A percentile compares a stretch with the other conserved stretches of the same genome.
phyloP scores from a whole-genome alignment of 2,329 filamentous ascomycete genomes.

The Fusarium incarnatum region DNA sequence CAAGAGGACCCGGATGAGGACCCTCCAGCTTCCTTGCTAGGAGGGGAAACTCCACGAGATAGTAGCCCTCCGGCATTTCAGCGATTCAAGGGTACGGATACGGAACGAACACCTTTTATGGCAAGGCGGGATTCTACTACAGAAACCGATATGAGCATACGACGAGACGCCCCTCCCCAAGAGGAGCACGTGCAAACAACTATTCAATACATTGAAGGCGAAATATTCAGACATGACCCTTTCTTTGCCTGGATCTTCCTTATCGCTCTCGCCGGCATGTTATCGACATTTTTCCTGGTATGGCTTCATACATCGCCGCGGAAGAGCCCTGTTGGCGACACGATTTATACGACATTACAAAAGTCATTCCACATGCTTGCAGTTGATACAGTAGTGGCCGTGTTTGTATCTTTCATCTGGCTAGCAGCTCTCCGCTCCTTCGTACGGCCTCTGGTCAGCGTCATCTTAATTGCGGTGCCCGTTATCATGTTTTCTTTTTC shows the following conservation, averaged over 20 bases:
- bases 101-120: constrained; percentile 55
- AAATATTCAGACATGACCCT: constrained; percentile 84
- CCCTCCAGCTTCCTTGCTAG: constrained; percentile 69
- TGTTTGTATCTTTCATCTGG: constrained; percentile 91
- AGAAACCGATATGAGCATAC: constrained; percentile 61
- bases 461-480: constrained; percentile 86
- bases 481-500: constrained; percentile 89
- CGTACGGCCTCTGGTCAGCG: constrained; percentile 82
- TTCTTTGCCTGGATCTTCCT: constrained; percentile 94
- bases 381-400: constrained; percentile 89
- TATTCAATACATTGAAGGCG: constrained; percentile 68
- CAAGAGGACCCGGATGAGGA: constrained; percentile 68
- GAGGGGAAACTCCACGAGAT: constrained; percentile 62
- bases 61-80: constrained; percentile 72
- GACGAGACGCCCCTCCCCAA: constrained; percentile 53
- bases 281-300: constrained; percentile 89
- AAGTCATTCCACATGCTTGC: constrained; percentile 90
- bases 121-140: constrained; percentile 57
- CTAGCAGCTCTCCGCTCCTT: constrained; percentile 89
- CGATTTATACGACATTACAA: constrained; percentile 89
- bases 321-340: constrained; percentile 85
- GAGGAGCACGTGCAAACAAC: constrained; percentile 55
- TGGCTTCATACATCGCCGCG: constrained; percentile 85
- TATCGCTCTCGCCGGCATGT: constrained; percentile 83
- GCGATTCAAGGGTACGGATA: constrained; percentile 60